Evolutionary conservation across 2,329 filamentous ascomycete species (phyloP), one percentile per base, ranked within the genome.

Genomic region (Penicillium sp.): DNA sequence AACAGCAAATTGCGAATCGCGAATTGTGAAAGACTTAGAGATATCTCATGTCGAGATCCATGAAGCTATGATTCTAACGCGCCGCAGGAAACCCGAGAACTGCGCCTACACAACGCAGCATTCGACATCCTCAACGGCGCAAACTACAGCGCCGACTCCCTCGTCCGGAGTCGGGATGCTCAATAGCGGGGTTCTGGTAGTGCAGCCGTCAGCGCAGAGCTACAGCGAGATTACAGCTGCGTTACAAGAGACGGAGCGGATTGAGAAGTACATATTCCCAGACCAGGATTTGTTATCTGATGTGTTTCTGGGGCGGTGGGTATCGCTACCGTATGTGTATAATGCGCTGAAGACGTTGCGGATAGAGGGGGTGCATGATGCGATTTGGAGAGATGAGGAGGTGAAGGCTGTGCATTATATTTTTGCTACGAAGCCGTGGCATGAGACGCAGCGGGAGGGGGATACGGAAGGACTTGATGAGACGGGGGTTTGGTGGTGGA

Each of bases 321-420:
- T 84, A 4, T 72, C 78, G 4, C 63, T 85, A 55, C 82, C 82
- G n/a, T 85, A 85, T 61, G 77, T 79, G n/a, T 85, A 84, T 69
- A 85, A 85, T 65, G 82, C 81, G 53, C 67, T 85, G 50, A 84
- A 83, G 74, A 83, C 82, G 43, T 55, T 84, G 69, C 69, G 81
- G 49, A 77, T 74, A 71, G 69, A 79, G 60, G 56, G 60, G 10
- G 55, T 59, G 49, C 55, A 59, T 45, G 55, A 48, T 29, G 27
- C 29, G 3, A 58, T 59, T 41, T 59, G 55, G 55, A 18, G 38
- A 40, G 57, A 58, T 49, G 27, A 36, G 9, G 49, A 55, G 44
- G 57, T 46, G 5, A 41, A 32, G 24, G 50, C 48, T 34, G 55
- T 59, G 21, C 57, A 59, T 53, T 59, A 54, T 53, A 59, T 59